Evolutionary conservation across 2,329 filamentous ascomycete species (phyloP).

Genomic region (Beauveria bassiana): DNA sequence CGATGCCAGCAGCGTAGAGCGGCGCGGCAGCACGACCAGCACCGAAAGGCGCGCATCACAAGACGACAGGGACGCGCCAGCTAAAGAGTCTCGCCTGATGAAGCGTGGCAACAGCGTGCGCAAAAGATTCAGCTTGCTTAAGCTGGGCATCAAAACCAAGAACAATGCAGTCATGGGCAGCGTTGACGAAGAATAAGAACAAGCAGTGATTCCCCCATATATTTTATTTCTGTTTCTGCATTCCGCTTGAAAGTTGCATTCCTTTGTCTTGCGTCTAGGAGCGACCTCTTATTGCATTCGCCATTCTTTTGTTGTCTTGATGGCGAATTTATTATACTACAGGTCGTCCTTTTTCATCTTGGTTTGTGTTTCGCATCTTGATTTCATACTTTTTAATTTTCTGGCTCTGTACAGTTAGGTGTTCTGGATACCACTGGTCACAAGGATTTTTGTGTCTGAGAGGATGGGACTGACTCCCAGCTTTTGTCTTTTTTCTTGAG

Average conservation of each 20-base stretch:
- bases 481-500: not conserved
- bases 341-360: conserved; percentile 9
- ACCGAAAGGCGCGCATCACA: conserved; percentile 13
- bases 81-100: conserved; percentile 29
- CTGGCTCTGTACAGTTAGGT: conserved; percentile 23
- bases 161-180: conserved; percentile 43
- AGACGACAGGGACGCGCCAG: conserved; percentile 18
- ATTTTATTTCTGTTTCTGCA: not conserved
- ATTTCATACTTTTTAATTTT: conserved; percentile 1
- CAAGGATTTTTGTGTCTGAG: not conserved
- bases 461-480: not conserved
- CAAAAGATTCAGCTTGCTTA: conserved; percentile 72
- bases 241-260: not conserved
- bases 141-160: conserved; percentile 63
- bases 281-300: not conserved
- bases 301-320: conserved; percentile 5
- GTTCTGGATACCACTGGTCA: conserved; percentile 27
- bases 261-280: not conserved
- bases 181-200: conserved; percentile 46
- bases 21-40: conserved; percentile 21
- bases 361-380: conserved; percentile 7
- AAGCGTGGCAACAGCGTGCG: conserved; percentile 56
- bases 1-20: conserved; percentile 9
- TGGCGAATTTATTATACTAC: not conserved
- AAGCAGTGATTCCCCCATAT: not conserved